Evolutionary conservation across 257 asterid species (phyloP).

Genomic region (Solanum etuberosum): DNA sequence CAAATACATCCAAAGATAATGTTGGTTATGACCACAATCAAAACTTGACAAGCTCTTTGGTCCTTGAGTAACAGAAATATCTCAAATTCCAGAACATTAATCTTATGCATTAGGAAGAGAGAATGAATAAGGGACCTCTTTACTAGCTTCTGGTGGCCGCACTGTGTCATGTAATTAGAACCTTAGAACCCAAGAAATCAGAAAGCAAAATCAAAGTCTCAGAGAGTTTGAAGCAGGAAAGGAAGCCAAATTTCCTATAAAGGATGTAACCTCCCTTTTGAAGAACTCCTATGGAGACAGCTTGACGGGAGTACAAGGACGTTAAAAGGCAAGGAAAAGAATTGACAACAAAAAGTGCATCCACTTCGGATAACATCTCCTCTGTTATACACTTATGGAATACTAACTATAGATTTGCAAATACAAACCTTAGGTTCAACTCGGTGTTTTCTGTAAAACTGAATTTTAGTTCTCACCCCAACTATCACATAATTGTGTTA

Average conservation of each 20-base stretch:
- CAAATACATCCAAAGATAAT: background rate
- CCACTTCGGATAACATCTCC: background rate
- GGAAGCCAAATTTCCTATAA: background rate
- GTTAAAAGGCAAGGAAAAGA: background rate
- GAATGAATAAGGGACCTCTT: background rate
- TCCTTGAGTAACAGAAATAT: background rate
- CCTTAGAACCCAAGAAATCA: background rate
- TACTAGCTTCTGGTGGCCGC: background rate
- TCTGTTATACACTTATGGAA: background rate
- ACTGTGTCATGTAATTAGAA: background rate
- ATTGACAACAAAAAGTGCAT: background rate
- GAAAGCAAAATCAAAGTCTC: background rate
- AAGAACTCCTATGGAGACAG: background rate
- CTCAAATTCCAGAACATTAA: background rate
- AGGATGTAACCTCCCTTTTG: background rate
- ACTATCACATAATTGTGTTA: background rate
- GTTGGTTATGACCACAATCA: background rate
- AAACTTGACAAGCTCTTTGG: background rate
- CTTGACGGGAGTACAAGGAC: background rate
- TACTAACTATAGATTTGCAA: background rate
- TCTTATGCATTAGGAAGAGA: background rate
- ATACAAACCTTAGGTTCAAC: background rate
- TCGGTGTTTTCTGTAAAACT: background rate
- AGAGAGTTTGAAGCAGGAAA: background rate
- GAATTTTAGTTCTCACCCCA: background rate